Evolutionary conservation across 2,329 filamentous ascomycete species (phyloP).

Genomic region (Cladobotryum protrusum): DNA sequence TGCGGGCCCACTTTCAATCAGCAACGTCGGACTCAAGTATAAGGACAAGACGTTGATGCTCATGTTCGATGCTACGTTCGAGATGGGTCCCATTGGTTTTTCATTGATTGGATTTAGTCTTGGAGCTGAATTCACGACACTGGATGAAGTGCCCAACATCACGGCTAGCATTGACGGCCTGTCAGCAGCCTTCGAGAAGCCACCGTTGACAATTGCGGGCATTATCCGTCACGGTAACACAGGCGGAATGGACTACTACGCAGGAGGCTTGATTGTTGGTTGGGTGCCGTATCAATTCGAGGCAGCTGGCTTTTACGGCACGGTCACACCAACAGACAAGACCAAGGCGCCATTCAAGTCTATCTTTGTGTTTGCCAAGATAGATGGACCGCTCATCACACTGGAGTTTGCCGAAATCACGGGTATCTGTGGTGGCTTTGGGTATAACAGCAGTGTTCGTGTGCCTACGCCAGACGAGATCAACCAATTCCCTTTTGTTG

Average conservation of each 20-base stretch:
- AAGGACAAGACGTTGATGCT: conserved; percentile 22
- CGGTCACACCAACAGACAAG: conserved; percentile 9
- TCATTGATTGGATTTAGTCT: conserved; percentile 29
- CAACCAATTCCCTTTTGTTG: conserved; percentile 17
- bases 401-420: conserved; percentile 32
- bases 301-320: conserved; percentile 35
- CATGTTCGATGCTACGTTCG: conserved; percentile 28
- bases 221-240: conserved; percentile 24
- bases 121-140: conserved; percentile 16
- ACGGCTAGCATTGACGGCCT: conserved; percentile 27
- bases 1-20: conserved; percentile 26
- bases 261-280: conserved; percentile 30
- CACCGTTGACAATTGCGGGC: conserved; percentile 32
- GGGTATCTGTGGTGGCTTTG: conserved; percentile 33
- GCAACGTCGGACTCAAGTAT: conserved; percentile 31
- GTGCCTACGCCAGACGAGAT: conserved; percentile 22
- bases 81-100: conserved; percentile 31
- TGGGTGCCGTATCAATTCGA: conserved; percentile 30
- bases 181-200: conserved; percentile 25
- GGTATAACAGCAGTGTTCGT: conserved; percentile 31
- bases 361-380: conserved; percentile 32
- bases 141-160: conserved; percentile 7
- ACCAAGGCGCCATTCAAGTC: conserved; percentile 18
- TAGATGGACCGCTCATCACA: conserved; percentile 33
- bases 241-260: conserved; percentile 25